Evolutionary conservation across 192 early-diverging fungal genomes (phyloP), one percentile per base, ranked within the genome.

Genomic region (Diversispora eburnea): DNA sequence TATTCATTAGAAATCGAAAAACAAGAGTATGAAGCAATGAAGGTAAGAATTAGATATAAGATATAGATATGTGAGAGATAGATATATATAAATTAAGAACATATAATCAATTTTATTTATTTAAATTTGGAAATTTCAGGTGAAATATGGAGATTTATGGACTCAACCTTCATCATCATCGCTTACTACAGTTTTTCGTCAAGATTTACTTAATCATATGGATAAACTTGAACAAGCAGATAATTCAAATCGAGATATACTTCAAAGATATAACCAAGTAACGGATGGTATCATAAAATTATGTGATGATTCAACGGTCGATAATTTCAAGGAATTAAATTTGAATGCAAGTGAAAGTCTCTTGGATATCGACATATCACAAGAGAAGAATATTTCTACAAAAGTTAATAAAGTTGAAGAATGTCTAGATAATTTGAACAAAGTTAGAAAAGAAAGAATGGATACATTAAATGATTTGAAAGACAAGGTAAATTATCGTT

Each of bases 1-100:
- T 59, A 89, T 70, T 70, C 85, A 41, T 77, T 98, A 56, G 96
- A 98, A 73, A 88, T 91, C 42, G 96, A 98, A 84, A 92, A 92
- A 76, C 85, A 84, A 64, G 92, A 93, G 46, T 94, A 91, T 77
- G 94, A 97, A 63, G 77, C 73, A 3, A 82, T 89, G 75, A 73
- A 91, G 72, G 91, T 94, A 82, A 76, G 76, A 41, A 7, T 25
- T 42, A 41, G n/a, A 54, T 3, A 41, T 55, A 22, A 12, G 15
- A 42, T 42, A 19, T 58, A 58, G 8, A 58, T 20, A 58, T 19
- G n/a, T n/a, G n/a, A 58, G 15, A 20, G 2, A 19, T 58, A 20
- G 20, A 58, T 58, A 15, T 20, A 33, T 33, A 33, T 33, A 33
- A 33, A 33, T 33, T 33, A 33, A 33, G 25, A 33, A 33, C 2